Conservation (phyloP, 1,284 basidiomycete genomes). For the Bondarzewia mesenterica region DNA sequence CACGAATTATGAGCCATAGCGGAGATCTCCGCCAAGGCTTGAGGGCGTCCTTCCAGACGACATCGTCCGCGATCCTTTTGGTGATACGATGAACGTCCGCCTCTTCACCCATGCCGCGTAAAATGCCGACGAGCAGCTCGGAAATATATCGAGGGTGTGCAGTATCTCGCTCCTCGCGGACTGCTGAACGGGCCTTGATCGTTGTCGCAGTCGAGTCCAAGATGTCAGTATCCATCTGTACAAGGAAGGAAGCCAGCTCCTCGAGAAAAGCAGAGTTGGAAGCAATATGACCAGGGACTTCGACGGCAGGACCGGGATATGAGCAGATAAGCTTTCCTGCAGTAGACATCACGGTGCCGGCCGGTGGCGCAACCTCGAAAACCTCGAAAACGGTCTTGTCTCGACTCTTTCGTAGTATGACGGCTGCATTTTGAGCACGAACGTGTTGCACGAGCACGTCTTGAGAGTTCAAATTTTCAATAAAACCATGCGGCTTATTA, state of each 20-base stretch:
- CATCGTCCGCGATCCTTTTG: constrained; percentile 38
- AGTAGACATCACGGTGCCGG: constrained; percentile 24
- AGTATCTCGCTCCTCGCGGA: constrained; percentile 21
- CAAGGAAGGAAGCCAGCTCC: constrained; percentile 25
- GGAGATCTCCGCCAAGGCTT: constrained; percentile 39
- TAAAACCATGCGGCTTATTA: too few species aligned
- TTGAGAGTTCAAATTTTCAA: too few species aligned
- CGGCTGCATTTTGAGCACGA: constrained; percentile 34
- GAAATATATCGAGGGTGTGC: constrained; percentile 34
- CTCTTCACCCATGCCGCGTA: constrained; percentile 22
- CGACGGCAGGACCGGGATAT: constrained; percentile 25
- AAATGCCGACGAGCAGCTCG: constrained; percentile 31
- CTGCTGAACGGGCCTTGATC: constrained; percentile 17
- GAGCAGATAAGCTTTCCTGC: constrained; percentile 29
- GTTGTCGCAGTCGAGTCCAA: constrained; percentile 12
- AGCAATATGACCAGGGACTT: constrained; percentile 23
- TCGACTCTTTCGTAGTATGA: constrained; percentile 27
- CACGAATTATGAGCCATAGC: constrained; percentile 36
- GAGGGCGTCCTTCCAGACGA: constrained; percentile 28
- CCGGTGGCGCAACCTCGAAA: constrained; percentile 32
- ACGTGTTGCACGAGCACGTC: constrained; percentile 26
- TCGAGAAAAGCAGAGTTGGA: constrained; percentile 18
- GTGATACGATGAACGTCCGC: constrained; percentile 22
- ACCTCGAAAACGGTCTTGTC: constrained; percentile 26
- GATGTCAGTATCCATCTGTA: constrained; percentile 22